Base-by-base conservation (phyloP, 2,329 filamentous ascomycete species). In the Teratosphaeria zuluensis region DNA sequence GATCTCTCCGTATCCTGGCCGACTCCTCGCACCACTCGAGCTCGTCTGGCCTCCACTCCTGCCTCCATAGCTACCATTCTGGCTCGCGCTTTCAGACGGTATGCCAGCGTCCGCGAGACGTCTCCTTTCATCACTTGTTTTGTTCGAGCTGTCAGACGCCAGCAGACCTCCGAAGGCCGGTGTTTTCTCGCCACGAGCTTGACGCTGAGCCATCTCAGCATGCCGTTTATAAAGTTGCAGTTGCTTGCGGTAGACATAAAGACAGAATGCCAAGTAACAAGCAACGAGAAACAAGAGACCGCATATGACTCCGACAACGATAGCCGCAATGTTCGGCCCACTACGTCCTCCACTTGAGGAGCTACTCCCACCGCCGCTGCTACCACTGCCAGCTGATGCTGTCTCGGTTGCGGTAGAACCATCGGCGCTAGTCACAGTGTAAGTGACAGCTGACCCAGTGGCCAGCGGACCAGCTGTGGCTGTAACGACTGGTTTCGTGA, bases 161-260 rank as follows among this genome's bases (percentile, higher is more conserved):
- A 71, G 59, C 42, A 73, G 65, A 42, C 70, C 69, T 0, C 65
- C 63, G 4, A 70, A 67, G 1, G 64, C 62, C 6, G 68, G 61
- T 2, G 66, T 38, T 32, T 63, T 63, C 55, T 63, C 62, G 4
- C 75, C 74, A 21, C 75, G 71, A 1, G 76, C 74, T 55, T 83
- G 81, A 3, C 81, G 78, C 66, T 89, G 86, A 1, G 81, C 77
- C 66, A 86, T 81, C 1, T 84, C 83, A 33, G 88, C 81, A 68
- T 90, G 87, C 35, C 81, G 77, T 72, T 86, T 85, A 77, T 90
- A 91, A 9, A 88, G 81, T 32, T 76, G 73, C 16, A 90, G 80
- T 70, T 88, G 87, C 54, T 85, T 84, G 31, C 86, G 80, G 76
- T 90, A 90, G 7, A 91, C 75, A 82, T 85, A 90, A 19, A 82